Evolutionary conservation across 108 stramenopile genomes (phyloP).

Genomic region (Fragilaria radians): DNA sequence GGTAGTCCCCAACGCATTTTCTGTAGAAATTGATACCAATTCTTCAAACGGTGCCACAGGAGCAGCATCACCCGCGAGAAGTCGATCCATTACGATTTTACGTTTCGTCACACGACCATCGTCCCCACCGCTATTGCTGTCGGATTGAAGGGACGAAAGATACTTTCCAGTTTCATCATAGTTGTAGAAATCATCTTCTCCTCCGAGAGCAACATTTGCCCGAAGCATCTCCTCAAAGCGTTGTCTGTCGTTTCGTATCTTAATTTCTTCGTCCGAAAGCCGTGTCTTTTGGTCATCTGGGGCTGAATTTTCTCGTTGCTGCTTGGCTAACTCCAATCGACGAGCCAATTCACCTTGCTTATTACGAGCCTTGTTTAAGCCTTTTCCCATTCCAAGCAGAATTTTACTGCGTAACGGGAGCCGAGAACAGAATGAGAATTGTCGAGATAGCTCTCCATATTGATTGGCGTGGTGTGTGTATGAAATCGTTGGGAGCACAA

Average conservation of each 20-base stretch:
- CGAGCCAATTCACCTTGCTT: slow-evolving; percentile 35
- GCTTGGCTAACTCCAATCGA: slow-evolving; percentile 27
- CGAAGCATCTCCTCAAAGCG: slow-evolving; percentile 68
- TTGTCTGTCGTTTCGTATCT: slow-evolving; percentile 61
- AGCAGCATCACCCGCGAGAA: slow-evolving; percentile 80
- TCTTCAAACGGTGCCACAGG: slow-evolving; percentile 60
- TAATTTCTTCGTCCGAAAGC: slow-evolving; percentile 59
- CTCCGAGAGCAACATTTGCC: slow-evolving; percentile 11
- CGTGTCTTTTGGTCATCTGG: slow-evolving; percentile 2
- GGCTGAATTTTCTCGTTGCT: slow-evolving; percentile 17
- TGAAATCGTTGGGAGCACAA: no score
- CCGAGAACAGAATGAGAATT: no score
- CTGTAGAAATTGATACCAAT: slow-evolving; percentile 35
- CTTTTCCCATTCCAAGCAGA: slow-evolving; percentile 25
- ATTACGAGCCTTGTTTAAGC: slow-evolving; percentile 24
- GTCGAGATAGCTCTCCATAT: no score
- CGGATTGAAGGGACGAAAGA: slow-evolving; percentile 63
- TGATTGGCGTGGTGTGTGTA: no score
- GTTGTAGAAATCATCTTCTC: not conserved
- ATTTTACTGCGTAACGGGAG: no score
- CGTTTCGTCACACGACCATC: slow-evolving; percentile 11
- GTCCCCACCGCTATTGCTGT: slow-evolving; percentile 58
- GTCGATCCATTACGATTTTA: slow-evolving; percentile 40
- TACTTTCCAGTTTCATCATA: slow-evolving; percentile 42
- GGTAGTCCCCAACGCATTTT: slow-evolving; percentile 26